Evolutionary conservation across 2,329 filamentous ascomycete genomes (phyloP).

Genomic region (Ambrosiella beaveri): DNA sequence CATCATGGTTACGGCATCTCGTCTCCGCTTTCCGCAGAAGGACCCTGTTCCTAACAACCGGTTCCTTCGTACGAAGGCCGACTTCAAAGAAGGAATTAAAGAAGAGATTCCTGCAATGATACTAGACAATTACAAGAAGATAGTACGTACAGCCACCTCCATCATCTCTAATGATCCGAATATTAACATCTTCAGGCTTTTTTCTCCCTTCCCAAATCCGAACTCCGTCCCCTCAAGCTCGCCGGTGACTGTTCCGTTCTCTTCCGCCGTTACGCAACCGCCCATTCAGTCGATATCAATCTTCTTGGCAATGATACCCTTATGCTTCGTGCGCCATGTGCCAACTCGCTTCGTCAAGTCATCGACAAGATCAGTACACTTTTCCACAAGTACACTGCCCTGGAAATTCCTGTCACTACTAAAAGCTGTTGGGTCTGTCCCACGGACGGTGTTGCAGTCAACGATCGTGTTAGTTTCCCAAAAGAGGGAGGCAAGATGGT

Average conservation of each 20-base stretch:
- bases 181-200: neutral
- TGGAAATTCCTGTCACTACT: neutral
- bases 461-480: neutral
- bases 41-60: neutral
- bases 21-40: neutral
- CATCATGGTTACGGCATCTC: neutral
- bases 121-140: neutral
- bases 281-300: neutral
- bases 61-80: neutral
- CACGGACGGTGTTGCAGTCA: neutral
- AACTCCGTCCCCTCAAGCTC: neutral
- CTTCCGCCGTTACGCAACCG: neutral
- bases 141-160: neutral
- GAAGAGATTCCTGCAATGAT: neutral
- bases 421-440: neutral
- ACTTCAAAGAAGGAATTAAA: neutral
- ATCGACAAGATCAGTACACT: neutral
- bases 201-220: neutral
- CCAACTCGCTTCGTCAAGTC: neutral
- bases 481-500: neutral
- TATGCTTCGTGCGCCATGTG: neutral
- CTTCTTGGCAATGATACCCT: neutral
- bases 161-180: neutral
- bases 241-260: neutral
- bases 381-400: neutral